These are phyloP conservation scores for Piromyces sp. DNA, from an alignment of 192 early-diverging fungal species.

Conservation along the genomic window DNA sequence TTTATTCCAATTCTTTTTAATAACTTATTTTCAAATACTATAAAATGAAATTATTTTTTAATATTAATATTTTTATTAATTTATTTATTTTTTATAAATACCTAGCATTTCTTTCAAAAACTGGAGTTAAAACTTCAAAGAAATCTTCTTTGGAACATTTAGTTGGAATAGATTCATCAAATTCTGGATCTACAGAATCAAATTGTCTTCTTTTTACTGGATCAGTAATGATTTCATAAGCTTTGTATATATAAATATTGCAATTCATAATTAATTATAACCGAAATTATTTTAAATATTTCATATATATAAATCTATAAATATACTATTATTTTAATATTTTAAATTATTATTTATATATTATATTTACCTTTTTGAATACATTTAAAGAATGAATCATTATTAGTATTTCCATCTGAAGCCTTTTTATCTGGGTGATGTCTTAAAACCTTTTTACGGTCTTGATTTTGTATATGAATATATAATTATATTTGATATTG, in stretches of 20 bases:
- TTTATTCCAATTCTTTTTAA: too few relatives aligned
- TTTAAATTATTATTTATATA: not conserved
- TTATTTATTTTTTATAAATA: not conserved
- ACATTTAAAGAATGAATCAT: conserved; percentile 99
- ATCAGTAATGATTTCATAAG: conserved; percentile 85
- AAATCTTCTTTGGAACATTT: conserved; percentile 56
- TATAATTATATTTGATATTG: not conserved
- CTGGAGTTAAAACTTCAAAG: conserved; percentile 34
- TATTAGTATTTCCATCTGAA: conserved; percentile 43
- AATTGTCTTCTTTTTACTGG: conserved; percentile 76
- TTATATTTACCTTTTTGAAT: conserved; percentile 46
- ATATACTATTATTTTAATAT: not conserved
- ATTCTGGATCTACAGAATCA: conserved; percentile 85
- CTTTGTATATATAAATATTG: too few relatives aligned
- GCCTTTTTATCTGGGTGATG: conserved; percentile 99
- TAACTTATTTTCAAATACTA: too few relatives aligned
- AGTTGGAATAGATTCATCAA: conserved; percentile 54
- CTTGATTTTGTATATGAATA: conserved; percentile 5
- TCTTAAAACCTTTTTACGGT: conserved; percentile 84
- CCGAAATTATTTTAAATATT: too few relatives aligned
- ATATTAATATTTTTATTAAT: too few relatives aligned
- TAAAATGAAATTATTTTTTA: too few relatives aligned
- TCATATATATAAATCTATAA: too few relatives aligned
- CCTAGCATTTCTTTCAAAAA: conserved; percentile 3
- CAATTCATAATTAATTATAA: too few relatives aligned